Evolutionary conservation across 169 alveolate species (phyloP).

Genomic region (Plasmodium chabaudi): DNA sequence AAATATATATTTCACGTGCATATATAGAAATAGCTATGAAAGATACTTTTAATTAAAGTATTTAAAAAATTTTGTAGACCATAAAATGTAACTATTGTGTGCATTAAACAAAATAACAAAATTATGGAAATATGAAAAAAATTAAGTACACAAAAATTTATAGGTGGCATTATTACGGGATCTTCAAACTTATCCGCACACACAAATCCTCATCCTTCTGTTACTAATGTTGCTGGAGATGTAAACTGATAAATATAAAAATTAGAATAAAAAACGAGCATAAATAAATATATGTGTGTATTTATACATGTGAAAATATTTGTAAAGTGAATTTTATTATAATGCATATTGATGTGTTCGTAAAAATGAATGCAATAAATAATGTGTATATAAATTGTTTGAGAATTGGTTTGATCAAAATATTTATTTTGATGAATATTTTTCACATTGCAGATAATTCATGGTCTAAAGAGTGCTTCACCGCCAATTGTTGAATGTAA

Average conservation of each 20-base stretch:
- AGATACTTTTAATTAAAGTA: not conserved
- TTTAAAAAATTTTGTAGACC: slow-evolving; percentile 2
- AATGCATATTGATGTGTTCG: not conserved
- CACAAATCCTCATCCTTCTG: slow-evolving; percentile 25
- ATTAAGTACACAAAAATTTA: slow-evolving; percentile 6
- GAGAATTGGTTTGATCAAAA: too few species aligned
- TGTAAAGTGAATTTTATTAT: not conserved
- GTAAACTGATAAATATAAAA: slow-evolving; percentile 15
- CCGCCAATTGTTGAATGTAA: slow-evolving; percentile 62
- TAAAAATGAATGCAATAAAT: not conserved
- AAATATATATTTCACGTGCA: not conserved
- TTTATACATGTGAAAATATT: not conserved
- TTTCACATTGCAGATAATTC: slow-evolving; percentile 22
- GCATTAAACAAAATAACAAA: too few species aligned
- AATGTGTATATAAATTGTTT: not conserved
- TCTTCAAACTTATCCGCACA: slow-evolving; percentile 49
- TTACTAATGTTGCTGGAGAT: slow-evolving; percentile 58
- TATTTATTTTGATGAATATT: not conserved
- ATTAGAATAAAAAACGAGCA: not conserved
- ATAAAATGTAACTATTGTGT: not conserved
- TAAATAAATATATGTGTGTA: not conserved
- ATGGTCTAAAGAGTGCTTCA: slow-evolving; percentile 39
- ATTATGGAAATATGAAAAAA: slow-evolving; percentile 21
- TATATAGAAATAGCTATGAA: not conserved
- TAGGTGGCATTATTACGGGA: slow-evolving; percentile 70